These are phyloP conservation scores for Parietichytrium sp. DNA, from an alignment of 108 stramenopile genomes.

Conservation along the genomic window DNA sequence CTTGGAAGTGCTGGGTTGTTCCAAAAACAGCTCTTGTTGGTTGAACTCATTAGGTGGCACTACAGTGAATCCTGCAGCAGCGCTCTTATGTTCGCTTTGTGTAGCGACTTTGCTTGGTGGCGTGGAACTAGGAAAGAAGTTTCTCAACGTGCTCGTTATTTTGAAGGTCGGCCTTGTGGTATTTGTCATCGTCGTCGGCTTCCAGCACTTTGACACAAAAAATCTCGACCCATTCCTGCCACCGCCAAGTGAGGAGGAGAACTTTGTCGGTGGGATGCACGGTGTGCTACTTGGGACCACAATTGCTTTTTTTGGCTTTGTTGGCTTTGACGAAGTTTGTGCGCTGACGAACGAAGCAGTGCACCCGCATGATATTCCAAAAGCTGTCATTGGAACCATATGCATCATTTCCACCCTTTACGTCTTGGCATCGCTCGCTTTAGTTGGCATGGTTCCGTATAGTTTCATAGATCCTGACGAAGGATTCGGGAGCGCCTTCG, in stretches of 20 bases:
- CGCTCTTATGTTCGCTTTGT: not conserved
- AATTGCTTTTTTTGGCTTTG: conserved; percentile 25
- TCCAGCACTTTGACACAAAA: not conserved
- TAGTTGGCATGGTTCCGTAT: conserved; percentile 2
- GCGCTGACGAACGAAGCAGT: not conserved
- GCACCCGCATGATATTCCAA: not conserved
- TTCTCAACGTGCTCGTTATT: not conserved
- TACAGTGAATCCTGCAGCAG: not conserved
- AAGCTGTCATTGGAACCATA: not conserved
- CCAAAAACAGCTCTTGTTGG: not conserved
- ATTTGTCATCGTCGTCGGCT: conserved; percentile 21
- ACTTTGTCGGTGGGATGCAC: not conserved
- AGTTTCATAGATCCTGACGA: not conserved
- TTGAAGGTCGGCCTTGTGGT: conserved; percentile 7
- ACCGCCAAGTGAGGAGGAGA: not conserved
- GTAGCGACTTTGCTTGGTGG: not conserved
- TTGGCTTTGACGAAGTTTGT: conserved; percentile 27
- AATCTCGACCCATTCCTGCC: not conserved
- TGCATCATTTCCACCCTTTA: not conserved
- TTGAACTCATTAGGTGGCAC: not conserved
- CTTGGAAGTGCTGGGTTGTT: not conserved
- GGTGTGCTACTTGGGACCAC: conserved; percentile 19
- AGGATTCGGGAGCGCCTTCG: not conserved
- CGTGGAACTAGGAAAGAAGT: not conserved
- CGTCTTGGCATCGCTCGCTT: not conserved